Evolutionary conservation across 148 eudicot genomes (phyloP).

Genomic region (Nyssa sinensis): DNA sequence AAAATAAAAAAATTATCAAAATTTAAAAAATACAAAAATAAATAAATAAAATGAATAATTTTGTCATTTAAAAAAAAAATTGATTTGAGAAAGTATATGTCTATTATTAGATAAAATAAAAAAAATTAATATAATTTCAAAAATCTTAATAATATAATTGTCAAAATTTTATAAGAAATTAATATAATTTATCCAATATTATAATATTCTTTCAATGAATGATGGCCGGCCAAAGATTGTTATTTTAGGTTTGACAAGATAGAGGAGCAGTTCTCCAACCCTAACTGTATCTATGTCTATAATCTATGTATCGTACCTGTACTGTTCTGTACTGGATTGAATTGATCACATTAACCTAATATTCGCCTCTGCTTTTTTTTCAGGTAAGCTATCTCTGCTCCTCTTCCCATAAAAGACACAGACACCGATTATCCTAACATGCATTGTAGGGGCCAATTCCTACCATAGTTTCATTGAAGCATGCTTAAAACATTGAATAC

Average conservation of each 20-base stretch:
- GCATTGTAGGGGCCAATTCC: not conserved
- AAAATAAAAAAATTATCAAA: too few relatives aligned
- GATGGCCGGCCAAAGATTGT: not conserved
- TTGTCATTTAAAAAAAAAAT: too few relatives aligned
- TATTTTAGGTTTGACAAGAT: not conserved
- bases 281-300: not conserved
- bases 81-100: too few relatives aligned
- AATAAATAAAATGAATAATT: too few relatives aligned
- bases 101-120: too few relatives aligned
- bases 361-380: not conserved
- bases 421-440: not conserved
- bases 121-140: too few relatives aligned
- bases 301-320: not conserved
- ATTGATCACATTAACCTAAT: slow-evolving; percentile 14
- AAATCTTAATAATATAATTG: too few relatives aligned
- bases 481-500: too few relatives aligned
- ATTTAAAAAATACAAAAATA: too few relatives aligned
- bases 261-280: not conserved
- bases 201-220: not conserved
- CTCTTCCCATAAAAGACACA: not conserved
- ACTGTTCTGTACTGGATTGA: too few relatives aligned
- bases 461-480: too few relatives aligned
- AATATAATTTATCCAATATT: not conserved
- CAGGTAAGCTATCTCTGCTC: not conserved
- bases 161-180: too few relatives aligned